Conservation (phyloP, 2,329 filamentous ascomycete species). For the Acrocalymma vagum region DNA sequence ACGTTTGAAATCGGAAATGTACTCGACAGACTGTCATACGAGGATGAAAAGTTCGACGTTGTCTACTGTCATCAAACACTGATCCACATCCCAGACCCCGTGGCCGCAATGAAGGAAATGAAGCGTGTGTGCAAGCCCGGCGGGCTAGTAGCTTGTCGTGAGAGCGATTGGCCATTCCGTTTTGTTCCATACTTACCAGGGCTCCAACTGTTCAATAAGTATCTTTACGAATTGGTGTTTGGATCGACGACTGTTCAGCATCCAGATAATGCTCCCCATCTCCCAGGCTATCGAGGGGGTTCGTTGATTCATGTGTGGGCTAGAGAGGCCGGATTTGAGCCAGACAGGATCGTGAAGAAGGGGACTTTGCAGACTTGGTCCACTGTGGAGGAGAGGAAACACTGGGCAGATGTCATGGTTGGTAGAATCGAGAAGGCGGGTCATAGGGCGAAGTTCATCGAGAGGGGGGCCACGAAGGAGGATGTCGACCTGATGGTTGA, state of each 20-base stretch:
- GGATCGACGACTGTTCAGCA: slow-evolving; percentile 1
- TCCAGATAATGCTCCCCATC: slow-evolving; percentile 26
- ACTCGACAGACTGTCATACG: slow-evolving; percentile 47
- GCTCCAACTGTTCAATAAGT: slow-evolving; percentile 25
- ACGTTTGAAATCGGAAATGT: slow-evolving; percentile 43
- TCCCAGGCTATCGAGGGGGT: slow-evolving; percentile 20
- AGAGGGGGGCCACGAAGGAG: slow-evolving; percentile 35
- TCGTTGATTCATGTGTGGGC: slow-evolving; percentile 37
- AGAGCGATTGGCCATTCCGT: slow-evolving; percentile 27
- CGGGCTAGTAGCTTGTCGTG: slow-evolving; percentile 52
- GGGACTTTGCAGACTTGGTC: slow-evolving; percentile 10
- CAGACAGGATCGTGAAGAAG: slow-evolving; percentile 20
- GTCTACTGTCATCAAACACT: slow-evolving; percentile 64
- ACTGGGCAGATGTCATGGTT: slow-evolving; percentile 27
- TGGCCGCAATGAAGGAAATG: slow-evolving; percentile 59
- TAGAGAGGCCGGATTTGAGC: slow-evolving; percentile 24
- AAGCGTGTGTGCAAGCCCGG: slow-evolving; percentile 58
- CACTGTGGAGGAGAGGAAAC: slow-evolving; percentile 28
- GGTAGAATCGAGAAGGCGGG: slow-evolving; percentile 22
- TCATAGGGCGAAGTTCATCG: slow-evolving; percentile 31
- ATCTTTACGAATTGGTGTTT: slow-evolving; percentile 49
- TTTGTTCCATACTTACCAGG: slow-evolving; percentile 22
- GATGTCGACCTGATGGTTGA: slow-evolving; percentile 43
- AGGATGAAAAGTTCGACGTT: slow-evolving; percentile 61
- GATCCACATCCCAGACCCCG: slow-evolving; percentile 59